Evolutionary conservation across 106 monocot genomes (phyloP), one percentile per base, ranked within the genome.

Genomic region (Triglochin maritima): DNA sequence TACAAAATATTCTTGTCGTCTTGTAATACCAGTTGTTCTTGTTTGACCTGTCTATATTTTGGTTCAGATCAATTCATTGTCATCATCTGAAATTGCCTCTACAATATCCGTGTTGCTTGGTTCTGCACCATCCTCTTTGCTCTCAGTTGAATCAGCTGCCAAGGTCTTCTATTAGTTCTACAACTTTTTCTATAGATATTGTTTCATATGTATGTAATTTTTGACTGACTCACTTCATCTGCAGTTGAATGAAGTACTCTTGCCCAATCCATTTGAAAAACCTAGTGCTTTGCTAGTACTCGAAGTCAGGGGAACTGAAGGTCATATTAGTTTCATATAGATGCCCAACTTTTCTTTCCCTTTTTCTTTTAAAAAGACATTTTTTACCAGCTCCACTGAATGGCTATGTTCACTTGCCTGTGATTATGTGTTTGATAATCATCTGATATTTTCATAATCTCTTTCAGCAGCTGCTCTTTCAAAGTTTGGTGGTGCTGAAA

Each of bases 71-170:
- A 62, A 60, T 63, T 64, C 71, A 61, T 72, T 84, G 71, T 72
- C 78, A 46, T 13, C 61, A 44, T 52, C 74, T 78, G 91, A 98
- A 82, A 79, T 98, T 75, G 65, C 80, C 71, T 85, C 91, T 69
- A 56, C 78, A 4, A 44, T 80, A 72, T 91, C 87, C 16, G 85
- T 90, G 16, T 72, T 96, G 59, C 96, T 98, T 84, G 95, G 95
- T 64, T 76, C 81, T 67, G 83, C 91, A 62, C 85, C 95, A 64
- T 54, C 82, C 51, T 45, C 51, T 45, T 89, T 77, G 0, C 85
- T 90, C 64, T 16, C 81, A 10, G 54, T 63, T 50, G 74, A 85
- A 69, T 87, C 89, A 62, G 84, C 87, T 41, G 65, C 66, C n/a
- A 90, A 95, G 85, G 95, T 95, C 11, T 13, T 73, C 16, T 16